Conservation (phyloP, 1,139 yeast species). For the Candida buenavistaensis region DNA sequence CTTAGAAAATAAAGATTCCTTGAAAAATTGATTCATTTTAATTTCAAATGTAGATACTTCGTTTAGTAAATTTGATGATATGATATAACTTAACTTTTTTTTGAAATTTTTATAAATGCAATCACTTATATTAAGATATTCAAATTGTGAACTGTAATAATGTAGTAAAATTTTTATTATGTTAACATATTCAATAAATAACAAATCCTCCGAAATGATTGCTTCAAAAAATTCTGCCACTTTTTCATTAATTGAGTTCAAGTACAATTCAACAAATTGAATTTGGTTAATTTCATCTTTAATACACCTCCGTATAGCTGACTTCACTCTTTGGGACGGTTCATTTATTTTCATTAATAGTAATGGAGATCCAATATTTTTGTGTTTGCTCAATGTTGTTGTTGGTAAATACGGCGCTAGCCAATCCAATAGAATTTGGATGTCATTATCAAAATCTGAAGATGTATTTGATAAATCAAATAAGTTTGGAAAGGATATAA, state of each 20-base stretch:
- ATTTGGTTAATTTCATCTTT: conserved; percentile 35
- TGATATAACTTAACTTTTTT: conserved; percentile 28
- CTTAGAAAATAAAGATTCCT: conserved; percentile 10
- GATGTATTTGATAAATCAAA: conserved; percentile 22
- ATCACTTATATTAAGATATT: conserved; percentile 22
- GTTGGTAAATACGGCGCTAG: conserved; percentile 32
- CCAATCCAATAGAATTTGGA: conserved; percentile 40
- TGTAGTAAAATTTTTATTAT: conserved; percentile 19
- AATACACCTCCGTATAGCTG: conserved; percentile 40
- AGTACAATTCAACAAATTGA: conserved; percentile 36
- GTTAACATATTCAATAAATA: conserved; percentile 17
- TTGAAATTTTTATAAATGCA: conserved; percentile 22
- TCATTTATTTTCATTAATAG: conserved; percentile 16
- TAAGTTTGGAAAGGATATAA: conserved; percentile 24
- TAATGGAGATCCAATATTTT: conserved; percentile 6
- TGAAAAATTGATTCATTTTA: conserved; percentile 11
- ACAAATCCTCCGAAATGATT: conserved; percentile 3
- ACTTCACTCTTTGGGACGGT: conserved; percentile 37
- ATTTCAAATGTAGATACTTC: conserved; percentile 5
- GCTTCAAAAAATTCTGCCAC: conserved; percentile 14
- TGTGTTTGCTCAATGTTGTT: conserved; percentile 1
- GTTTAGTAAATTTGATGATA: conserved; percentile 18
- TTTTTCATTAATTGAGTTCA: conserved; percentile 28
- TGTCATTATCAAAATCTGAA: conserved; percentile 43
- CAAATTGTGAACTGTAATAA: conserved; percentile 16